These are phyloP conservation scores for Tuber calosporum DNA, from an alignment of 495 filamentous ascomycete genomes.

Conservation along the genomic window DNA sequence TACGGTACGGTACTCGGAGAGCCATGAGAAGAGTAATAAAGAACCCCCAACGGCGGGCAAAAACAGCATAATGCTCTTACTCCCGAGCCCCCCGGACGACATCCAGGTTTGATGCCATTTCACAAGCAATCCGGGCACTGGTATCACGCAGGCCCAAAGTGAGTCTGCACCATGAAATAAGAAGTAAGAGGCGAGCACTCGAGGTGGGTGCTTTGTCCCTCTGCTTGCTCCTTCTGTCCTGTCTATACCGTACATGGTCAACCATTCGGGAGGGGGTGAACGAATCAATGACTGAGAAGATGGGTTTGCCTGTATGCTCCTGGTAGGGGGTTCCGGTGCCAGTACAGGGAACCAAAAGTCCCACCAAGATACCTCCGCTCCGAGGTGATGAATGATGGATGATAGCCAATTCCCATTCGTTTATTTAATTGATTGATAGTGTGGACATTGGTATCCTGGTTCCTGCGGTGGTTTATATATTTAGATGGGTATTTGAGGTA, in stretches of 20 bases:
- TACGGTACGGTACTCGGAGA: not conserved
- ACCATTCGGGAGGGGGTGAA: not conserved
- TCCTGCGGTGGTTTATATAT: not conserved
- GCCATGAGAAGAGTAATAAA: not conserved
- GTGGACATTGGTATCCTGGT: not conserved
- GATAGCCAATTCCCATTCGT: not conserved
- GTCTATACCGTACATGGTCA: too few species aligned
- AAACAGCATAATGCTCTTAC: not conserved
- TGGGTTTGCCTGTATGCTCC: not conserved
- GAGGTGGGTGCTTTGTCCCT: not conserved
- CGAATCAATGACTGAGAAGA: not conserved
- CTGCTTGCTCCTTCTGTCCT: not conserved
- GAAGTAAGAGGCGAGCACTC: not conserved
- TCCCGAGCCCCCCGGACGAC: not conserved
- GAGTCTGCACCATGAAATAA: not conserved
- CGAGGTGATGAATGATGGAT: not conserved
- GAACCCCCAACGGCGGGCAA: too few species aligned
- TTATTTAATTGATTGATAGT: not conserved
- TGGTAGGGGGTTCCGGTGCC: not conserved
- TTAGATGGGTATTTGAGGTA: not conserved
- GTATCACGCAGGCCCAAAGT: not conserved
- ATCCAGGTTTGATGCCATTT: not conserved
- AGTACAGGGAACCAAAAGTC: not conserved
- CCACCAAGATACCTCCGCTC: not conserved
- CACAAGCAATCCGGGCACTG: not conserved